Evolutionary conservation across 495 filamentous ascomycete genomes (phyloP).

Genomic region (Podospora tetraspora): DNA sequence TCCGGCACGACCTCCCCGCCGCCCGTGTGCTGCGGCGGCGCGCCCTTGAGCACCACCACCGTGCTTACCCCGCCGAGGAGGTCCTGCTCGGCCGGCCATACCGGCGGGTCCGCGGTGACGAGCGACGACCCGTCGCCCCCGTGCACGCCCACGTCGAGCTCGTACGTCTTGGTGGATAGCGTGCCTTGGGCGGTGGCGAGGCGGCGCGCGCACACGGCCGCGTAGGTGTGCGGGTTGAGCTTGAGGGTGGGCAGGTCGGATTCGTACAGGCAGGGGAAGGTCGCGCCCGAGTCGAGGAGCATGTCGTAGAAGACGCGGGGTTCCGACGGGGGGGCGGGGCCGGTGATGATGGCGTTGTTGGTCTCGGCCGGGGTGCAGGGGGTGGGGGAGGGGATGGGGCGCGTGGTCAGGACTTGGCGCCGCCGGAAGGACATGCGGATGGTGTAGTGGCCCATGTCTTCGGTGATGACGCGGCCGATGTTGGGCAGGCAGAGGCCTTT

Average conservation of each 20-base stretch:
- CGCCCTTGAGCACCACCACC: conserved; percentile 26
- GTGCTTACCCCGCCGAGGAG: conserved; percentile 26
- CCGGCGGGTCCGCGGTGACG: conserved; percentile 14
- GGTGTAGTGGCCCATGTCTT: conserved; percentile 25
- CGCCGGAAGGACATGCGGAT: conserved; percentile 1
- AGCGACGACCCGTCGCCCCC: conserved; percentile 10
- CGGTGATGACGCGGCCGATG: conserved; percentile 10
- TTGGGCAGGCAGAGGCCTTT: conserved; percentile 28
- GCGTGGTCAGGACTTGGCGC: not conserved
- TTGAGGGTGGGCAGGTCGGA: conserved; percentile 32
- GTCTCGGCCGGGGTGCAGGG: not conserved
- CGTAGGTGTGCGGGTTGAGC: conserved; percentile 32
- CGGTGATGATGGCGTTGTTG: not conserved
- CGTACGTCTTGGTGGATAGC: conserved; percentile 29
- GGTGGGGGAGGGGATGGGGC: not conserved
- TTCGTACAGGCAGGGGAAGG: conserved; percentile 33
- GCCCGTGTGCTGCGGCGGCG: not conserved
- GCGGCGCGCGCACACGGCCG: conserved; percentile 31
- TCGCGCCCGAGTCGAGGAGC: conserved; percentile 44
- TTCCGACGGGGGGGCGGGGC: conserved; percentile 12
- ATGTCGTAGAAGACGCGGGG: conserved; percentile 21
- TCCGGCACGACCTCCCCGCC: conserved; percentile 2
- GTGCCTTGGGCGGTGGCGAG: conserved; percentile 23
- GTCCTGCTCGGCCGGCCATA: conserved; percentile 19
- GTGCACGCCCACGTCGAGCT: conserved; percentile 37